phyloP scores from a whole-genome alignment of 116 monocot genomes.

The Iris pallida region DNA sequence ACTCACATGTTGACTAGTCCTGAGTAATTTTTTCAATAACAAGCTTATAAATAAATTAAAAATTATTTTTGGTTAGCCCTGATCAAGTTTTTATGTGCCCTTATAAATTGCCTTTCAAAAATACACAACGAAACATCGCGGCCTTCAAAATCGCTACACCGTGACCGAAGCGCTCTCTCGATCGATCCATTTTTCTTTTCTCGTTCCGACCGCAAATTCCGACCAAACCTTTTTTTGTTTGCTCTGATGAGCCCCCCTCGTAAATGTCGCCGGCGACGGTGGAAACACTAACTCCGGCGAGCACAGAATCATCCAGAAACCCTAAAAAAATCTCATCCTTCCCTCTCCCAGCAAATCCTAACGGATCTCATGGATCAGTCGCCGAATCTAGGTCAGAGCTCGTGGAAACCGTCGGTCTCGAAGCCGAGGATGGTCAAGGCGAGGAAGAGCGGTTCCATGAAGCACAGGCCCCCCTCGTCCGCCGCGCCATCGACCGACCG shows the following conservation, averaged over 20 bases:
- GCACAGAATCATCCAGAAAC: not conserved
- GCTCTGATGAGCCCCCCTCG: not conserved
- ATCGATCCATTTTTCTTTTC: too few species aligned
- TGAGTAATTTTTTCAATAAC: too few species aligned
- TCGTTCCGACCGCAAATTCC: too few species aligned
- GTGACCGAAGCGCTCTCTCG: too few species aligned
- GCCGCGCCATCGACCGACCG: not conserved
- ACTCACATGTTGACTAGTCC: too few species aligned
- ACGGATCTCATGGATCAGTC: slow-evolving; percentile 27
- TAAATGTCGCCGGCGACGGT: slow-evolving; percentile 25
- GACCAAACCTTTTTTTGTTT: too few species aligned
- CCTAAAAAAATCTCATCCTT: not conserved
- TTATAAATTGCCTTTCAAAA: too few species aligned
- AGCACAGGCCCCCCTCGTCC: slow-evolving; percentile 9
- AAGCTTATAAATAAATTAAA: too few species aligned
- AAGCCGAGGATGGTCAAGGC: slow-evolving; percentile 57
- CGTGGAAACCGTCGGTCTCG: slow-evolving; percentile 25
- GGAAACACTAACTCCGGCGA: slow-evolving; percentile 13
- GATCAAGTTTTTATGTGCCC: too few species aligned
- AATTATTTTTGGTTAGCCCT: too few species aligned
- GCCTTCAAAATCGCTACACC: too few species aligned
- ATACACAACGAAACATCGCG: too few species aligned
- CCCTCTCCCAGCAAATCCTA: not conserved
- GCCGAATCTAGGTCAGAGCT: not conserved
- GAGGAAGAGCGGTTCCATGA: slow-evolving; percentile 22